These are phyloP conservation scores for Backusella westeae DNA, from an alignment of 192 early-diverging fungal species.

Conservation along the genomic window DNA sequence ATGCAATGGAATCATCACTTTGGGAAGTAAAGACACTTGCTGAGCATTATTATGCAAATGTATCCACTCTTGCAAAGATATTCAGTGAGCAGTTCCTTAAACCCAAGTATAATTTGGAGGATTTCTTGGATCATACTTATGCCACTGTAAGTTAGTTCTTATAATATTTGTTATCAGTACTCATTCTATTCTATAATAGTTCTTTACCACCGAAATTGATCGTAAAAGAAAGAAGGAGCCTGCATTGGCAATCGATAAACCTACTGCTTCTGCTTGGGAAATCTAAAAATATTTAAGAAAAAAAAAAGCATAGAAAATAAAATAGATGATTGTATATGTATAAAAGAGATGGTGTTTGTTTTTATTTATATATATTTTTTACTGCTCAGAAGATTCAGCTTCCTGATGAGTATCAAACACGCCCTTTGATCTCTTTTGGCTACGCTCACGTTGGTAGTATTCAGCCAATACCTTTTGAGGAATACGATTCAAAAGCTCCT, in stretches of 20 bases:
- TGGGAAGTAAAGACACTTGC: conserved; percentile 94
- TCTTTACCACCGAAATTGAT: conserved; percentile 64
- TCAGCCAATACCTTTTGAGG: conserved; percentile 93
- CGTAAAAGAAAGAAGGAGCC: conserved; percentile 60
- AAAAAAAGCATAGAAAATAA: background rate
- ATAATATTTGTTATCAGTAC: background rate
- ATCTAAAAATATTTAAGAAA: conserved; percentile 5
- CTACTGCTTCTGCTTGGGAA: conserved; percentile 28
- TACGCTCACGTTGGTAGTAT: conserved; percentile 86
- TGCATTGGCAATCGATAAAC: conserved; percentile 57
- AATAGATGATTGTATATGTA: background rate
- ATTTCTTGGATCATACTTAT: conserved; percentile 95
- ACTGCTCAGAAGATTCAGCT: background rate
- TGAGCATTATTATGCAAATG: conserved; percentile 85
- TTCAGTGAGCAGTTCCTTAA: conserved; percentile 90
- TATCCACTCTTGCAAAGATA: conserved; percentile 79
- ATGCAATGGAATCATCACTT: conserved; percentile 81
- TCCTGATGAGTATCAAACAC: conserved; percentile 40
- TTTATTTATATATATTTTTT: background rate
- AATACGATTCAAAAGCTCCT: conserved; percentile 99
- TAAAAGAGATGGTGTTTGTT: background rate
- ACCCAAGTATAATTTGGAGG: conserved; percentile 86
- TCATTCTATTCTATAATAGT: conserved; percentile 21
- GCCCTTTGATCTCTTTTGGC: conserved; percentile 46
- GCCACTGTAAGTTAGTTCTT: conserved; percentile 39